Evolutionary conservation across 345 rosid species (phyloP).

Genomic region (Euphorbia pulcherrima): DNA sequence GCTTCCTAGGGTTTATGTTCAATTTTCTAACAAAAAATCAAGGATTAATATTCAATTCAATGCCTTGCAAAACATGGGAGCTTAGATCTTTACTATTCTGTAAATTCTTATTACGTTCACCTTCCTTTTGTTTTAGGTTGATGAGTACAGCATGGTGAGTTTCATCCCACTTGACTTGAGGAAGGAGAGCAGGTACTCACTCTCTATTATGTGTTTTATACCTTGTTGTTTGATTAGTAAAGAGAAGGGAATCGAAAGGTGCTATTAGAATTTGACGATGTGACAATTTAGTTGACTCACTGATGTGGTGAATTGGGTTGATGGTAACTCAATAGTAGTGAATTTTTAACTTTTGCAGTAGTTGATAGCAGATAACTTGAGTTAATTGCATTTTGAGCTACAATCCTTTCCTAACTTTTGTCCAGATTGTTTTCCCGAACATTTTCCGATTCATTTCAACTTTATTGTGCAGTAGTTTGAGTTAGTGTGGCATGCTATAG

Average conservation of each 20-base stretch:
- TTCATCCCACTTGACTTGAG: constrained; percentile 73
- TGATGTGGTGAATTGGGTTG: not conserved
- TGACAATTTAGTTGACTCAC: not conserved
- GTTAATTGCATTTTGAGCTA: not conserved
- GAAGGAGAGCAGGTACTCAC: constrained; percentile 63
- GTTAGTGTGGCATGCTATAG: not conserved
- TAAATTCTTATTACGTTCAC: not conserved
- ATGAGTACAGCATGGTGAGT: constrained; percentile 85
- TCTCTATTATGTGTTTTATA: not conserved
- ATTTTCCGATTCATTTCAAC: too few relatives aligned
- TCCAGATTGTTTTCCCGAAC: too few relatives aligned
- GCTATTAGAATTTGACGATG: not conserved
- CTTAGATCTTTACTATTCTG: not conserved
- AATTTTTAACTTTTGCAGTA: not conserved
- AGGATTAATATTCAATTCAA: too few relatives aligned
- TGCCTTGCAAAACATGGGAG: not conserved
- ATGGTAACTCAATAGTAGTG: not conserved
- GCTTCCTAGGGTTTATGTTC: not conserved
- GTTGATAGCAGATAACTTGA: not conserved
- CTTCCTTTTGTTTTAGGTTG: constrained; percentile 44
- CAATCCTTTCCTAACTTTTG: too few relatives aligned
- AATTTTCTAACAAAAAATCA: not conserved
- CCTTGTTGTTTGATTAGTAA: not conserved
- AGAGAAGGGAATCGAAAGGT: not conserved
- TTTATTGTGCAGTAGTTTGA: not conserved